Evolutionary conservation across 208 protist species (phyloP).

Genomic region (Leishmania amazonensis): DNA sequence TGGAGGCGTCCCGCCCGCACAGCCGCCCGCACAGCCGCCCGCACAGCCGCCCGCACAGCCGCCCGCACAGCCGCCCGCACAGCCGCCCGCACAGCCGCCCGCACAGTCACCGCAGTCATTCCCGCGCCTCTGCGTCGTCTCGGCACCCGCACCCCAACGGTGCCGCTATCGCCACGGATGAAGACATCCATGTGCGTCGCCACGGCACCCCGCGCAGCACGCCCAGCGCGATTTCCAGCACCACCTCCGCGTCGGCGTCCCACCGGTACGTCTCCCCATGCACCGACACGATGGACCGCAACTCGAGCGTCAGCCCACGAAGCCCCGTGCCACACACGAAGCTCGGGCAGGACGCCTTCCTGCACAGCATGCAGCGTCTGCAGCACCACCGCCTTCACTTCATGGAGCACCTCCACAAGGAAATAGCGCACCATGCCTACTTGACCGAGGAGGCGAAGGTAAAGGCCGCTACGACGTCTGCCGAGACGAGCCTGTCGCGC

Average conservation of each 20-base stretch:
- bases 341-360: constrained; percentile 47
- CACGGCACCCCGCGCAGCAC: constrained; percentile 4
- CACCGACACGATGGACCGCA: constrained; percentile 21
- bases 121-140: constrained; percentile 2
- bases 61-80: constrained; percentile 9
- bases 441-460: constrained; percentile 70
- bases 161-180: not conserved
- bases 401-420: constrained; percentile 87
- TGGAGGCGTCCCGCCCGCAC: constrained; percentile 1
- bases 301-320: constrained; percentile 33
- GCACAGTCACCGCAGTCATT: constrained; percentile 12
- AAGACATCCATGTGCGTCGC: not conserved
- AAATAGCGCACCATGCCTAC: constrained; percentile 84
- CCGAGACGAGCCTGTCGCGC: constrained; percentile 12
- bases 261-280: constrained; percentile 14
- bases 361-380: constrained; percentile 64
- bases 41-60: not conserved
- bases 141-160: constrained; percentile 7
- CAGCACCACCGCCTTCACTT: constrained; percentile 86
- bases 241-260: not conserved
- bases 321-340: constrained; percentile 25
- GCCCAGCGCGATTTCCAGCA: not conserved
- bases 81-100: constrained; percentile 12
- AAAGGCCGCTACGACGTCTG: constrained; percentile 35
- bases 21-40: constrained; percentile 8